Conservation (phyloP, 805 yeast genomes). For the Sugiyamaella americana region DNA sequence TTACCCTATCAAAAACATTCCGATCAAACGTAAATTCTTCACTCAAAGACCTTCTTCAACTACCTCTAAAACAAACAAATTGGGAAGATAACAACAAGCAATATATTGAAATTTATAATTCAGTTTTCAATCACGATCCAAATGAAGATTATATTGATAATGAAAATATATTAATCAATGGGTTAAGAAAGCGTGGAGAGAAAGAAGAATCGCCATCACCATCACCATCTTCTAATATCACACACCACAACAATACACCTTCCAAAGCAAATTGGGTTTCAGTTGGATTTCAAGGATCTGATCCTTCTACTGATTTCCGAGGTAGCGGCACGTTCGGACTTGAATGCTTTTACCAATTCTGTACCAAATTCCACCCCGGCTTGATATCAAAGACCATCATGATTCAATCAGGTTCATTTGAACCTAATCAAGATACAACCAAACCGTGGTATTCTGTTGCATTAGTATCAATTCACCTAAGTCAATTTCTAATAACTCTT, state of each 20-base stretch:
- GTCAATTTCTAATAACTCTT: constrained; percentile 13
- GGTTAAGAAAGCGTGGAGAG: no score
- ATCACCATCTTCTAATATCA: no score
- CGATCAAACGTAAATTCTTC: background rate
- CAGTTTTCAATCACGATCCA: constrained; percentile 5
- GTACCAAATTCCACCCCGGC: constrained; percentile 14
- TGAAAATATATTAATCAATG: no score
- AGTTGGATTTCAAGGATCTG: constrained; percentile 36
- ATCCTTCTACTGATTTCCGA: constrained; percentile 35
- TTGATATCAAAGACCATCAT: constrained; percentile 7
- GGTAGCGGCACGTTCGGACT: constrained; percentile 31
- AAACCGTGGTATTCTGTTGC: constrained; percentile 33
- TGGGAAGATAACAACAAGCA: constrained; percentile 5
- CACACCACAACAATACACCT: no score
- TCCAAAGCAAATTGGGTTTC: constrained; percentile 34
- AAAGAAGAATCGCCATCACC: no score
- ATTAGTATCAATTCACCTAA: constrained; percentile 29
- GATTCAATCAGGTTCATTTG: constrained; percentile 25
- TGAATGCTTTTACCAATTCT: constrained; percentile 20
- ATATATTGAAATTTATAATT: constrained; percentile 10
- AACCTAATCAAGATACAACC: constrained; percentile 4
- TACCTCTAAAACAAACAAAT: background rate
- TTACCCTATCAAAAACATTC: background rate
- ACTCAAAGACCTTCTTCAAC: background rate
- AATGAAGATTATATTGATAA: background rate